Evolutionary conservation across 2,329 filamentous ascomycete genomes (phyloP).

Genomic region (Ophiocordyceps camponoti-rufipedis): DNA sequence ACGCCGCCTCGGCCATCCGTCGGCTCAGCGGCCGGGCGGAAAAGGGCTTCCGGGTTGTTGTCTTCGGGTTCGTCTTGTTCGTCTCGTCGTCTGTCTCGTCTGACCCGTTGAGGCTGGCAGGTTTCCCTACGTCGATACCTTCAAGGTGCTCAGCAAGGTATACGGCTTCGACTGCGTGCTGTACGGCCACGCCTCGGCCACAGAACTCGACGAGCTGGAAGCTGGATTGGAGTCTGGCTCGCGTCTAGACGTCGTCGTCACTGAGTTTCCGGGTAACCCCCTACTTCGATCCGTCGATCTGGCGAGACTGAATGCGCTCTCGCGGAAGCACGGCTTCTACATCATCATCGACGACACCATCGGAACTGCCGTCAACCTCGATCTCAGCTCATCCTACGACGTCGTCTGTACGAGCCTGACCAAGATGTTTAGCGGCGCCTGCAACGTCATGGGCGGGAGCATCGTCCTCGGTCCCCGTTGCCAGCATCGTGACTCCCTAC

Average conservation of each 20-base stretch:
- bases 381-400: conserved; percentile 27
- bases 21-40: not conserved
- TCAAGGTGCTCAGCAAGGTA: conserved; percentile 12
- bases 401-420: conserved; percentile 31
- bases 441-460: conserved; percentile 32
- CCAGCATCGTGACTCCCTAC: conserved; percentile 13
- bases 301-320: conserved; percentile 8
- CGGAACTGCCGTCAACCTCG: conserved; percentile 24
- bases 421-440: conserved; percentile 35
- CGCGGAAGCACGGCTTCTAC: conserved; percentile 19
- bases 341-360: conserved; percentile 27
- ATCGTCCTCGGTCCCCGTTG: conserved; percentile 24
- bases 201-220: conserved; percentile 21
- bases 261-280: conserved; percentile 22
- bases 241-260: conserved; percentile 23
- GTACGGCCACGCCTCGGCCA: conserved; percentile 20
- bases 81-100: too few relatives aligned
- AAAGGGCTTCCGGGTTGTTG: conserved; percentile 5
- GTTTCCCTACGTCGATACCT: conserved; percentile 12
- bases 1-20: conserved; percentile 5
- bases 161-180: conserved; percentile 17
- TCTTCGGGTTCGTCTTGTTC: conserved; percentile 9
- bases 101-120: conserved; percentile 1
- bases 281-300: conserved; percentile 13
- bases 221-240: conserved; percentile 17